Conservation (phyloP, 768 basidiomycete genomes). For the Antrodiella citrinella region DNA sequence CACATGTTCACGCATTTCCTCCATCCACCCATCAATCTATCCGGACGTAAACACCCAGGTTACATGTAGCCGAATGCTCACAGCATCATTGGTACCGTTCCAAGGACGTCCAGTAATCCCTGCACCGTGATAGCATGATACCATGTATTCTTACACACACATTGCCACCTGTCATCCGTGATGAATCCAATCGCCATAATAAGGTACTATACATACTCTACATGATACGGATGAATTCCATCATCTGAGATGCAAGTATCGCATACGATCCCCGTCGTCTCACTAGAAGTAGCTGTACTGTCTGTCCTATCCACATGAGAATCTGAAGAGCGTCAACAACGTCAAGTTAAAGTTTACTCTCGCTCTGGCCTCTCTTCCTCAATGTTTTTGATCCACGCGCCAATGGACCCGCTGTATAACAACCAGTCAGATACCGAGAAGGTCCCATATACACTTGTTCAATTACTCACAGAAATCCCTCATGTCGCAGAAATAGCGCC, state of each 20-base stretch:
- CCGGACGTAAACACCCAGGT: no score
- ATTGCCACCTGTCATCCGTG: no score
- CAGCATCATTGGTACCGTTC: no score
- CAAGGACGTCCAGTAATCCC: background rate
- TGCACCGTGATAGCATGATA: background rate
- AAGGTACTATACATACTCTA: background rate
- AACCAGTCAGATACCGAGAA: no score
- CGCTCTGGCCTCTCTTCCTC: constrained; percentile 33
- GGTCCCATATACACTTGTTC: no score
- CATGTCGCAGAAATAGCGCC: constrained; percentile 93
- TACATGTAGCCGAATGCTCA: no score
- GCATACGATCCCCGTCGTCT: background rate
- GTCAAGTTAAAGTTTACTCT: constrained; percentile 13
- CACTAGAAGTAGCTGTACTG: background rate
- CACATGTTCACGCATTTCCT: background rate
- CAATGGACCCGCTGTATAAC: constrained; percentile 70
- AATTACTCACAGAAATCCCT: constrained; percentile 85
- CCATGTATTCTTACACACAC: no score
- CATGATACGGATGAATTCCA: background rate
- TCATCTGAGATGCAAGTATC: background rate
- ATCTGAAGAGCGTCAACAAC: background rate
- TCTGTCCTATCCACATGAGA: no score
- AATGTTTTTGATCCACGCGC: constrained; percentile 98
- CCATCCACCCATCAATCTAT: background rate
- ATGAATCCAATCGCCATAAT: no score